Conservation (phyloP, 208 protist genomes). For the Wallacemonas sp. region DNA sequence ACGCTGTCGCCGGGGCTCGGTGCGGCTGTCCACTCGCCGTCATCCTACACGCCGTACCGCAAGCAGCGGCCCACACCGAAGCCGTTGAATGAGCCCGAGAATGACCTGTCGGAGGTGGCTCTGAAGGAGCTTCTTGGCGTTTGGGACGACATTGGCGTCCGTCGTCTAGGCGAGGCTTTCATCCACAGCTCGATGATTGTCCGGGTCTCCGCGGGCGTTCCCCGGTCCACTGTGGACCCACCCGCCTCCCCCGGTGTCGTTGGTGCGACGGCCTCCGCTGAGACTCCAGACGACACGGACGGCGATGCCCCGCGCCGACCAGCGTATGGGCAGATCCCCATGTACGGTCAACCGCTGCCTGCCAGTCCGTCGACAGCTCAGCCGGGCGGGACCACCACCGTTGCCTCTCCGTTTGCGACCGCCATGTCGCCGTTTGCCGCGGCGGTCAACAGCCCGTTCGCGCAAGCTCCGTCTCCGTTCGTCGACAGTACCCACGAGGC, state of each 20-base stretch:
- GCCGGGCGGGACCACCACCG: conserved; percentile 14
- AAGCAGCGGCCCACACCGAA: conserved; percentile 64
- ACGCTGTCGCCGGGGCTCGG: background rate
- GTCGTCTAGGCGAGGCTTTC: conserved; percentile 68
- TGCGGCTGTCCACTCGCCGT: background rate
- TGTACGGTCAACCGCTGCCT: conserved; percentile 65
- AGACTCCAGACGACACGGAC: too few relatives aligned
- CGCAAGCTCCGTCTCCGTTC: background rate
- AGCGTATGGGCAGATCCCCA: conserved; percentile 79
- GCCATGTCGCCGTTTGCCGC: conserved; percentile 44
- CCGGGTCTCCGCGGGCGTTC: conserved; percentile 78
- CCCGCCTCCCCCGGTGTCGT: conserved; percentile 16
- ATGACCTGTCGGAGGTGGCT: conserved; percentile 50
- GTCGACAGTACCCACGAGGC: conserved; percentile 5
- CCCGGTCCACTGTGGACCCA: conserved; percentile 25
- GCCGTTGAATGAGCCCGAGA: conserved; percentile 78
- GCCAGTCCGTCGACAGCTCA: background rate
- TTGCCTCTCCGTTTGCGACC: conserved; percentile 42
- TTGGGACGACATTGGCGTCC: conserved; percentile 81
- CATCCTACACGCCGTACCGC: conserved; percentile 20
- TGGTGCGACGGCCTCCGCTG: too few relatives aligned
- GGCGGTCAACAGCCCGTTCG: conserved; percentile 15
- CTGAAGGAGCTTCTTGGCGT: conserved; percentile 77
- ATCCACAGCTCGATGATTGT: conserved; percentile 91
- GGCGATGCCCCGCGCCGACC: too few relatives aligned